These are phyloP conservation scores for Fusarium sp. DNA, from an alignment of 2,329 filamentous ascomycete genomes.

Conservation along the genomic window DNA sequence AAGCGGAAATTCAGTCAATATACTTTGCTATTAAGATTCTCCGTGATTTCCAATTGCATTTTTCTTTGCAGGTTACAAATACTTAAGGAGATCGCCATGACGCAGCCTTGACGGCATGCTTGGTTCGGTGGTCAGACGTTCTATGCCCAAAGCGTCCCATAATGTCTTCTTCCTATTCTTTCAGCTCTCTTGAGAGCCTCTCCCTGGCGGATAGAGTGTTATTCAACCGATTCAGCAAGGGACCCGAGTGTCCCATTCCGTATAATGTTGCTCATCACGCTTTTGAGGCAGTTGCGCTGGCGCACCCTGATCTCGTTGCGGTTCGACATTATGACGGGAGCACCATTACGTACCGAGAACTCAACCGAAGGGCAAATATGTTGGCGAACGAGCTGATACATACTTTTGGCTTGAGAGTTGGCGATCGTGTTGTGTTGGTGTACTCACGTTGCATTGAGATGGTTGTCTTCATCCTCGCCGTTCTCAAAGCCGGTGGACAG, in stretches of 20 bases:
- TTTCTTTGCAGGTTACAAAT: not conserved
- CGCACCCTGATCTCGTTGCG: constrained; percentile 22
- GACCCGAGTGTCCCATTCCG: constrained; percentile 3
- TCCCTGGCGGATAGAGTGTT: constrained; percentile 23
- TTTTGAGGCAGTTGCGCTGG: constrained; percentile 29
- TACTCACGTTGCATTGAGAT: constrained; percentile 32
- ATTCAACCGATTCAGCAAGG: constrained; percentile 31
- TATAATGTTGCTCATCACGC: constrained; percentile 27
- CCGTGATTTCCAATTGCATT: not conserved
- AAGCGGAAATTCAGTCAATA: constrained; percentile 1
- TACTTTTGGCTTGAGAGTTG: constrained; percentile 11
- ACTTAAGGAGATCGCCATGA: not conserved
- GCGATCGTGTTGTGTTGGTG: constrained; percentile 31
- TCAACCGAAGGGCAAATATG: constrained; percentile 28
- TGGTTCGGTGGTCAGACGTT: not conserved
- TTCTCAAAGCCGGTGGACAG: constrained; percentile 28
- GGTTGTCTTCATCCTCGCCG: constrained; percentile 29
- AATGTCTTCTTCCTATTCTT: constrained; percentile 21
- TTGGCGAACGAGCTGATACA: constrained; percentile 19
- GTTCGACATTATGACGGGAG: constrained; percentile 25
- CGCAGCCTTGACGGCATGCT: not conserved
- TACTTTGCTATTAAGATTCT: not conserved
- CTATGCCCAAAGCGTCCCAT: not conserved
- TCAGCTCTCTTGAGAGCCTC: constrained; percentile 22
- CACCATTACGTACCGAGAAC: constrained; percentile 29